phyloP scores from a whole-genome alignment of 148 eudicot species.

The Chenopodium berlandieri region DNA sequence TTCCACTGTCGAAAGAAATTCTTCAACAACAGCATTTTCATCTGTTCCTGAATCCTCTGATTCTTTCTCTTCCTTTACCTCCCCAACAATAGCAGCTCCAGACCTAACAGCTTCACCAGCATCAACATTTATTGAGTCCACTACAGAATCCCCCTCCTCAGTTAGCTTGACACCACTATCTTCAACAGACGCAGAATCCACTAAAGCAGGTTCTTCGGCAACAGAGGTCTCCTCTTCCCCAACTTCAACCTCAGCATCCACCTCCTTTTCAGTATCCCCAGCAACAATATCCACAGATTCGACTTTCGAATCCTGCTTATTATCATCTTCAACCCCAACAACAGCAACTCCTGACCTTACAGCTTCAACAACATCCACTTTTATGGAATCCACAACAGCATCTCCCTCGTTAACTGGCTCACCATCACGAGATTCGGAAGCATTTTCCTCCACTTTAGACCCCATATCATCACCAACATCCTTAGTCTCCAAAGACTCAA shows the following conservation, averaged over 20 bases:
- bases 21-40: not conserved
- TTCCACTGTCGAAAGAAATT: not conserved
- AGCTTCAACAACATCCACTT: slow-evolving; percentile 31
- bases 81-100: slow-evolving; percentile 40
- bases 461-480: slow-evolving; percentile 15
- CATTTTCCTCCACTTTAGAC: slow-evolving; percentile 16
- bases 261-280: slow-evolving; percentile 30
- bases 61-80: slow-evolving; percentile 21
- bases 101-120: slow-evolving; percentile 34
- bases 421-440: not conserved
- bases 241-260: slow-evolving; percentile 21
- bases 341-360: slow-evolving; percentile 38
- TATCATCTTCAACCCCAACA: slow-evolving; percentile 36
- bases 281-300: slow-evolving; percentile 31
- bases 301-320: slow-evolving; percentile 1
- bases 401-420: slow-evolving; percentile 18
- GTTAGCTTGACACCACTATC: slow-evolving; percentile 31
- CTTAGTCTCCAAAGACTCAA: slow-evolving; percentile 25
- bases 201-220: slow-evolving; percentile 25
- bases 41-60: not conserved
- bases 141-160: slow-evolving; percentile 41
- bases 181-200: slow-evolving; percentile 21
- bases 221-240: slow-evolving; percentile 10
- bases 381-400: slow-evolving; percentile 29
- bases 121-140: slow-evolving; percentile 43